Evolutionary conservation across 768 basidiomycete species (phyloP).

Genomic region (Crepidotus variabilis): DNA sequence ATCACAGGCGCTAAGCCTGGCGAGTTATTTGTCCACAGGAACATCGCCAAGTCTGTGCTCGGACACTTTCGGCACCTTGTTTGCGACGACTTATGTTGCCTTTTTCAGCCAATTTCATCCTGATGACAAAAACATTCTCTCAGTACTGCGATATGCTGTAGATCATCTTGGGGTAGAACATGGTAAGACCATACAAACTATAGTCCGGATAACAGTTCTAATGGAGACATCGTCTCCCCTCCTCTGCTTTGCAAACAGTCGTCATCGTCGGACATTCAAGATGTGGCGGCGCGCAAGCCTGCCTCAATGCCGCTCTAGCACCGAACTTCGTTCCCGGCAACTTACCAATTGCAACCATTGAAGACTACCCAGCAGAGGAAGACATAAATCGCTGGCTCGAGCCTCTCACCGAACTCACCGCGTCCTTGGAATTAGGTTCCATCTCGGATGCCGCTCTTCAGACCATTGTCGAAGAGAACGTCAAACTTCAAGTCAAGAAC

Average conservation of each 20-base stretch:
- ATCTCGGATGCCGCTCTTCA: constrained; percentile 37
- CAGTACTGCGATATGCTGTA: constrained; percentile 76
- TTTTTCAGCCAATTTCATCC: constrained; percentile 62
- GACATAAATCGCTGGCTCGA: constrained; percentile 66
- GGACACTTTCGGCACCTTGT: neutral
- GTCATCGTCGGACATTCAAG: constrained; percentile 79
- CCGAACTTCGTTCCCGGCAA: constrained; percentile 24
- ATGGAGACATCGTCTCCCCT: constrained; percentile 15
- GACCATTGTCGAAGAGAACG: constrained; percentile 56
- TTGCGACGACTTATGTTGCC: neutral
- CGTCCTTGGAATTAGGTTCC: constrained; percentile 38
- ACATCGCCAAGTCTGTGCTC: constrained; percentile 75
- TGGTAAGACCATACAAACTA: constrained; percentile 46
- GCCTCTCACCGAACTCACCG: constrained; percentile 57
- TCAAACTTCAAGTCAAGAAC: constrained; percentile 50
- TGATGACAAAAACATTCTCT: constrained; percentile 65
- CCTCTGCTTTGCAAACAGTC: constrained; percentile 37
- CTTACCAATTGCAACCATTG: constrained; percentile 28
- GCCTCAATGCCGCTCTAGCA: constrained; percentile 41
- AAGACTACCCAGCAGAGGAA: constrained; percentile 5
- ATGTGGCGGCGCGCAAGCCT: constrained; percentile 74
- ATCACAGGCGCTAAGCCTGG: constrained; percentile 69
- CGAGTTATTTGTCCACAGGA: constrained; percentile 79
- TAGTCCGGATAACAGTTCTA: constrained; percentile 25
- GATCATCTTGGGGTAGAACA: constrained; percentile 69